Base-by-base conservation (phyloP, 2,329 filamentous ascomycete species). In the Stachybotrys chlorohalonatus region DNA sequence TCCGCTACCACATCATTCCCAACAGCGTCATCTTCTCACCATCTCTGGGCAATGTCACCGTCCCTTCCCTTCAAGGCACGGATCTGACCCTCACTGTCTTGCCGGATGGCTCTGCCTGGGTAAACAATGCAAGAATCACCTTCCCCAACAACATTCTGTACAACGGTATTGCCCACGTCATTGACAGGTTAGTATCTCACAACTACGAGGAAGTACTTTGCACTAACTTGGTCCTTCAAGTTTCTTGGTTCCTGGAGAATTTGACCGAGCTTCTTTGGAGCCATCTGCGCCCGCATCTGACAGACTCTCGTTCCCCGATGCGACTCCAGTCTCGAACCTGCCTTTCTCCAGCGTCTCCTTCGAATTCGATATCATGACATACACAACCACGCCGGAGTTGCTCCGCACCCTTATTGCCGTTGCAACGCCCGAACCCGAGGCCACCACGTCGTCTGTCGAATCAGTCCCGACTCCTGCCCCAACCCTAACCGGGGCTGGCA, bases 21-120 rank as follows among this genome's bases (percentile, higher is more conserved):
- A 52, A 52, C 50, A 52, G 45, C 50, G 50, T 52, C 50, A 52
- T 52, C 31, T 52, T 52, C 36, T 52, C 50, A 2, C 31, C 50
- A 17, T 52, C 50, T 11, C 36, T 52, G 31, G 50, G 50, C 31
- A 52, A 52, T 30, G 50, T 52, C 36, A 52, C 50, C 5, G 50
- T 52, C 9, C 13, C 31, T 11, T 52, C 50, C 24, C 50, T 52
- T 5, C 50, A 52, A n/a, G 50, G 50, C 7, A 16, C 31, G 6
- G 50, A 52, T 17, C 16, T 52, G 50, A 52, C 50, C 32, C 45
- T 52, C 50, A 52, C 50, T 30, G 50, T 52, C 2, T n/a, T 52
- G 50, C 50, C 50, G 30, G 50, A 52, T 30, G 50, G 50, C 11
- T 52, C 50, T 17, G 50, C 50, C 36, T 52, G 50, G 50, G 50